Base-by-base conservation (phyloP, 192 early-diverging fungal species). In the Backusella sp. region DNA sequence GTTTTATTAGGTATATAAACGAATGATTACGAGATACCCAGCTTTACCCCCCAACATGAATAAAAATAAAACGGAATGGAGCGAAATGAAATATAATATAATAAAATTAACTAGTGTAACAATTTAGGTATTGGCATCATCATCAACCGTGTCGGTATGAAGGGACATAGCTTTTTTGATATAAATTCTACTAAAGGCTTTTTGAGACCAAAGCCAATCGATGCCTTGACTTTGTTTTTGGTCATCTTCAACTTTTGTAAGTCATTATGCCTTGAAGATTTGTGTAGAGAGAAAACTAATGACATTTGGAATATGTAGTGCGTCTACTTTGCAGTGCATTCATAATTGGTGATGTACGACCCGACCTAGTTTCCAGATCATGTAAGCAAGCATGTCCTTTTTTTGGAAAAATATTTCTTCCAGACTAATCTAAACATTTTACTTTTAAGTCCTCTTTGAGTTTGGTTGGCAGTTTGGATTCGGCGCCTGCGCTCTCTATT, bases 391-490 rank as follows among this genome's bases (percentile, higher is more conserved):
- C 15, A 14, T 28, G 9, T 19, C 34, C 26, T 42, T 30, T 66
- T 32, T 46, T 39, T 17, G 23, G 19, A 65, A 26, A 75, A 12
- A 44, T 41, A 23, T 4, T 62, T 59, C 8, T 28, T 62, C 11
- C 26, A 62, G 26, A 28, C 11, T 62, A 26, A 62, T 62, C 12
- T 62, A 28, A 62, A 62, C 4, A 26, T 0, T 30, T 17, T 66
- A 46, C 36, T 30, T 14, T 44, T 26, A 30, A 76, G 75, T 79
- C 39, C 53, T 79, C 30, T 79, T 79, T 37, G 78, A 79, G 62
- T 69, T 79, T 32, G 66, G 73, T 72, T 79, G 78, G 78, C 78
- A 79, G 44, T 75, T 53, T 39, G 78, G 78, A 0, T 79, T 62
- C 66, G 78, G 65, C 30, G 78, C 42, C 0, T 75, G 46, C 66